Evolutionary conservation across 192 early-diverging fungal genomes (phyloP).

Genomic region (Podila epicladia): DNA sequence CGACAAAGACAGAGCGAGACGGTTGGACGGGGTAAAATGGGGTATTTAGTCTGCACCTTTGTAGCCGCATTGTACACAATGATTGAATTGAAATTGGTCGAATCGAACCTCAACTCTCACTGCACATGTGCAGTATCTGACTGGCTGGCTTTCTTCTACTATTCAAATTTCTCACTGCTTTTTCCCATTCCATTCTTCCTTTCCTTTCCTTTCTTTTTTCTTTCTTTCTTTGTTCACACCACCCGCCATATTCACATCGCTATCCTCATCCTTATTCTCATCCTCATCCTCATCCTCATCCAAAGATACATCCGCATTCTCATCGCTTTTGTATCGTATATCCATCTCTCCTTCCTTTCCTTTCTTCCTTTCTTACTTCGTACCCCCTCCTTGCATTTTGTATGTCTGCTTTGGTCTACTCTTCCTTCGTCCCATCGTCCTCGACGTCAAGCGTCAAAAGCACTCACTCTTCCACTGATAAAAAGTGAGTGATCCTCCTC

Average conservation of each 20-base stretch:
- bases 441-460: too few relatives aligned
- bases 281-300: neutral
- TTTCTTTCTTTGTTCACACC: neutral
- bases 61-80: too few relatives aligned
- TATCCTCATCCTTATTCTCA: too few relatives aligned
- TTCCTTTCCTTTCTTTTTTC: neutral
- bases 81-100: too few relatives aligned
- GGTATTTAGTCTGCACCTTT: too few relatives aligned
- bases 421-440: neutral
- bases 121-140: too few relatives aligned
- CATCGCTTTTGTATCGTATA: neutral
- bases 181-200: neutral
- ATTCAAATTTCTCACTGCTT: too few relatives aligned
- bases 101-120: too few relatives aligned
- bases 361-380: neutral
- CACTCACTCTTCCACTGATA: neutral
- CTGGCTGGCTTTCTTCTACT: neutral
- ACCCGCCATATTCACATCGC: too few relatives aligned
- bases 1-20: too few relatives aligned
- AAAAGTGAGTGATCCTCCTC: too few relatives aligned
- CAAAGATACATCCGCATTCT: neutral
- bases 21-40: too few relatives aligned
- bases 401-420: neutral
- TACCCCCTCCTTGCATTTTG: neutral
- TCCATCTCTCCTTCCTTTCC: neutral